Evolutionary conservation across 208 protist genomes (phyloP).

Genomic region (Leishmania martiniquensis): DNA sequence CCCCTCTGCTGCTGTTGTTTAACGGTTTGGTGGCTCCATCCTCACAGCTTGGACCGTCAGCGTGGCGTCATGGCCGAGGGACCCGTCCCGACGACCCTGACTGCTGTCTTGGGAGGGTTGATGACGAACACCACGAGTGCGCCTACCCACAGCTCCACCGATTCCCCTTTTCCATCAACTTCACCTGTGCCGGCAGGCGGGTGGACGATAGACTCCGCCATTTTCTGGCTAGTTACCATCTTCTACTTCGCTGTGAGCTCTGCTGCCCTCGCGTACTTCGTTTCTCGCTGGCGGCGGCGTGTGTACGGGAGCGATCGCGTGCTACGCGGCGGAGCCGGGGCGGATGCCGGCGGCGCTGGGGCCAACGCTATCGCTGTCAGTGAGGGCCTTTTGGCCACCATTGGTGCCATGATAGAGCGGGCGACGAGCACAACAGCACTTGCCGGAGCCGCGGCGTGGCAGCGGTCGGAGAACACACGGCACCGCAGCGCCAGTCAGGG

Average conservation of each 20-base stretch:
- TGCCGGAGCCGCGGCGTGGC: slow-evolving; percentile 16
- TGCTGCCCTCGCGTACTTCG: slow-evolving; percentile 19
- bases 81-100: neutral
- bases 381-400: slow-evolving; percentile 21
- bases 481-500: slow-evolving; percentile 4
- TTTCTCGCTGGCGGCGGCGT: slow-evolving; percentile 21
- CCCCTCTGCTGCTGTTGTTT: neutral
- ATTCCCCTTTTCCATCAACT: neutral
- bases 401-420: slow-evolving; percentile 28
- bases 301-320: slow-evolving; percentile 14
- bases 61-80: neutral
- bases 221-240: slow-evolving; percentile 18
- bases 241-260: slow-evolving; percentile 23
- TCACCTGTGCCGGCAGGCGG: neutral
- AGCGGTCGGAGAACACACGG: slow-evolving; percentile 1
- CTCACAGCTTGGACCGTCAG: neutral
- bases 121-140: slow-evolving; percentile 5
- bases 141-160: neutral
- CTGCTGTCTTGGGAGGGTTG: neutral
- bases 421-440: slow-evolving; percentile 21
- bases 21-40: neutral
- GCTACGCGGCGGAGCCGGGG: neutral
- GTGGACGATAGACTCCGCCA: slow-evolving; percentile 20
- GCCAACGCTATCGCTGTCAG: neutral
- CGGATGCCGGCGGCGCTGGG: neutral